Evolutionary conservation across 257 asterid genomes (phyloP), one percentile per base, ranked within the genome.

Genomic region (Solanum habrochaites): DNA sequence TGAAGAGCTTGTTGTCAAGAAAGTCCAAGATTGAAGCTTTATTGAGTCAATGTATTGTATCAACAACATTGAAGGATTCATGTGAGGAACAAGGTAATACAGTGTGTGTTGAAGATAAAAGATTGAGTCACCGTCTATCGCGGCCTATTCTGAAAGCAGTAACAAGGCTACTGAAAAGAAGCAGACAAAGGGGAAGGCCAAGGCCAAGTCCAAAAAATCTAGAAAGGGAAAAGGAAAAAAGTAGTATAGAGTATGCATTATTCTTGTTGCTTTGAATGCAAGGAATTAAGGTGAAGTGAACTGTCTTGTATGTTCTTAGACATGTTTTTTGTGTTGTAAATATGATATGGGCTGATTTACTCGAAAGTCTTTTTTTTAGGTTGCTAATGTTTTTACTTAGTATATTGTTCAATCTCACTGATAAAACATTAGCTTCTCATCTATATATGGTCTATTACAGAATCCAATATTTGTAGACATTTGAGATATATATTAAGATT

Each of bases 1-100:
- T 88, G 87, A 83, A 64, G 86, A 88, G 82, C 32, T 83, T 91
- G 83, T 83, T 35, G 75, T 86, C 80, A 13, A 82, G 37, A 49
- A 45, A 40, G 82, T 86, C 89, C 14, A 40, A 74, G 75, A 5
- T 90, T 1, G 88, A 90, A 15, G 14, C 32, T 18, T 58, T 88
- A 5, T 29, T 85, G 42, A 67, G 27, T 70, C 45, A 2, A 20
- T 39, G 77, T 20, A 1, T 20, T 9, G 23, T 1, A 32, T 75
- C 67, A 42, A 37, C 31, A 64, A 83, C 67, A 81, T 58, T 56
- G 88, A n/a, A 58, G 21, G 18, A 81, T 58, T 66, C 72, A 66
- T 14, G 85, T 49, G 25, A 27, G 43, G 66, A 87, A 86, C 40
- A 21, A 3, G 13, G 85, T 4, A 23, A 15, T 27, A 15, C 25